Evolutionary conservation across 768 basidiomycete genomes (phyloP), one percentile per base, ranked within the genome.

Genomic region (Leccinellum rugosiceps): DNA sequence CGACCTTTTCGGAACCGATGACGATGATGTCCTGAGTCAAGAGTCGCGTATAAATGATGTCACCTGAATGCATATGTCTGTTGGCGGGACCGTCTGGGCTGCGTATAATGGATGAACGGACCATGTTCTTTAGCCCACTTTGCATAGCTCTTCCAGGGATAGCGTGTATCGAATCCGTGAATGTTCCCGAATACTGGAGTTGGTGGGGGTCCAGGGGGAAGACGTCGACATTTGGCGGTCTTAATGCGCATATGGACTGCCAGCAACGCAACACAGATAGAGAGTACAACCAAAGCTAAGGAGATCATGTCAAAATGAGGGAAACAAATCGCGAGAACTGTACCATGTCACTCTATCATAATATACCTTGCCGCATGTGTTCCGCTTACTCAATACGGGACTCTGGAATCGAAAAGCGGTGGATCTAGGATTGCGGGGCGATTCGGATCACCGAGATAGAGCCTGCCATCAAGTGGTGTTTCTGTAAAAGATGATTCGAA

Each of bases 1-100:
- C 68, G 15, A 68, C 35, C 56, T 61, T 58, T 28, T 70, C 68
- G 0, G 66, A 70, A 25, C 60, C 68, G 17, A 68, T 59, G 17
- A 70, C 41, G 13, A 68, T 56, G 26, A 70, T 68, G 14, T 65
- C 59, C 23, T 46, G 23, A 46, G 45, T 46, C 45, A 46, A 46
- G 23, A 46, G 45, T 23, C 45, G 45, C 25, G 45, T 46, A 14
- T 70, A 62, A 7, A 68, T 59, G 30, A 68, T 55, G 7, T 32
- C 58, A 8, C 67, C 67, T 68, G n/a, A 38, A 35, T 1, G 31
- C 13, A 13, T 23, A 19, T 31, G 46, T 57, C 28, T 50, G 41
- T 41, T 43, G 25, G 26, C 19, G 1, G 5, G 13, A n/a, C 23
- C 26, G 14, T 19, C 41, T 41, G 25, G 45, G 6, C 15, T 46